These are phyloP conservation scores for Stropharia rugosoannulata DNA, from an alignment of 768 basidiomycete species.

Conservation along the genomic window DNA sequence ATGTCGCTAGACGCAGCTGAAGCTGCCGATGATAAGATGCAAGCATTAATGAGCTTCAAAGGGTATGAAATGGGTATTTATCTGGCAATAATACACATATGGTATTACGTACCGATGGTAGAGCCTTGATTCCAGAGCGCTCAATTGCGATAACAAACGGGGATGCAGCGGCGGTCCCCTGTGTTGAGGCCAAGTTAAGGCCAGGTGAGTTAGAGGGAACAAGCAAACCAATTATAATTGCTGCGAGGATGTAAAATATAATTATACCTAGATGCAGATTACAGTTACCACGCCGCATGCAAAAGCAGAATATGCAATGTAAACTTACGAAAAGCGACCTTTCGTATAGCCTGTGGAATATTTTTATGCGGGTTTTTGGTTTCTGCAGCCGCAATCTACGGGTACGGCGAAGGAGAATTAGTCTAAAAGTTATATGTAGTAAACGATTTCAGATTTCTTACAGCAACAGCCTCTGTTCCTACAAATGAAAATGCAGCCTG, in stretches of 20 bases:
- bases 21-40: constrained; percentile 87
- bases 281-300: background rate
- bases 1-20: constrained; percentile 89
- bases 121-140: constrained; percentile 79
- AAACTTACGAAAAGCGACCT: constrained; percentile 63
- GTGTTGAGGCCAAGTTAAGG: constrained; percentile 50
- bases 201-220: constrained; percentile 67
- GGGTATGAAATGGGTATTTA: background rate
- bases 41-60: constrained; percentile 69
- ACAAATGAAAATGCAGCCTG: constrained; percentile 93
- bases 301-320: background rate
- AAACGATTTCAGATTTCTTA: constrained; percentile 29
- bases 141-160: constrained; percentile 92
- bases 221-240: constrained; percentile 78
- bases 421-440: background rate
- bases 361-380: constrained; percentile 82
- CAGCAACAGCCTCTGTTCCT: constrained; percentile 92
- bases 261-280: constrained; percentile 60
- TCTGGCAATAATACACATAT: background rate
- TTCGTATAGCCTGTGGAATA: constrained; percentile 61
- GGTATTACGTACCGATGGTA: constrained; percentile 65
- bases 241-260: constrained; percentile 72
- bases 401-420: constrained; percentile 1
- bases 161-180: constrained; percentile 68
- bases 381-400: constrained; percentile 81